phyloP scores from a whole-genome alignment of 202 grass and related monocot species.

The Panicum hallii region DNA sequence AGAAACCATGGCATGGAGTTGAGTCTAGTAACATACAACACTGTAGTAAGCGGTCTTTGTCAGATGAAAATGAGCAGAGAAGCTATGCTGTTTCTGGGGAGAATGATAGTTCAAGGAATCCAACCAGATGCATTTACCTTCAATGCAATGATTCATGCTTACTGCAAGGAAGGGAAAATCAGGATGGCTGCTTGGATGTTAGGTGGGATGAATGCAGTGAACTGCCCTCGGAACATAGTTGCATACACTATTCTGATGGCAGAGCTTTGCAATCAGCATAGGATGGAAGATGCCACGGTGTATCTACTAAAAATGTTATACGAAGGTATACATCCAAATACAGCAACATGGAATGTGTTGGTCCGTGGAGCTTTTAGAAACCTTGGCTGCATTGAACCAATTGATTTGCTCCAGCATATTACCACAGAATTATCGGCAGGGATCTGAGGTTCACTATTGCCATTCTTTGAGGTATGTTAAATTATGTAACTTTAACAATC shows the following conservation, averaged over 20 bases:
- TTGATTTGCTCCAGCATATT: constrained; percentile 58
- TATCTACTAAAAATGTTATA: constrained; percentile 83
- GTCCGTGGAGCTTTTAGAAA: constrained; percentile 60
- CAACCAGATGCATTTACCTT: constrained; percentile 71
- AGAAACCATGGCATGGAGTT: constrained; percentile 52
- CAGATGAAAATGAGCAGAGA: constrained; percentile 57
- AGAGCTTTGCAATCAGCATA: constrained; percentile 72
- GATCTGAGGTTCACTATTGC: background rate
- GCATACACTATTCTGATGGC: constrained; percentile 77
- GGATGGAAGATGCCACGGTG: constrained; percentile 68
- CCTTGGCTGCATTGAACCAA: constrained; percentile 30
- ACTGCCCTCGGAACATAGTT: constrained; percentile 57
- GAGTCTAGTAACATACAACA: constrained; percentile 81
- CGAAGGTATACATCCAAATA: constrained; percentile 85
- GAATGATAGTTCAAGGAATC: constrained; percentile 72
- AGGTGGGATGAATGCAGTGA: constrained; percentile 52
- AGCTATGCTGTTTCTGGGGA: constrained; percentile 65
- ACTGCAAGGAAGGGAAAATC: constrained; percentile 73
- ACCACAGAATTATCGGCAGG: constrained; percentile 38
- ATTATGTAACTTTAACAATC: constrained; percentile 6
- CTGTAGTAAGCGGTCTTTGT: constrained; percentile 69
- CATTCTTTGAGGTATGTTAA: constrained; percentile 35
- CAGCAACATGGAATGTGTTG: constrained; percentile 79
- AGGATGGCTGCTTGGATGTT: constrained; percentile 65
- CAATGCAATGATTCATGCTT: constrained; percentile 74